phyloP scores from a whole-genome alignment of 1,284 basidiomycete genomes.

The Rhizoctonia solani region DNA sequence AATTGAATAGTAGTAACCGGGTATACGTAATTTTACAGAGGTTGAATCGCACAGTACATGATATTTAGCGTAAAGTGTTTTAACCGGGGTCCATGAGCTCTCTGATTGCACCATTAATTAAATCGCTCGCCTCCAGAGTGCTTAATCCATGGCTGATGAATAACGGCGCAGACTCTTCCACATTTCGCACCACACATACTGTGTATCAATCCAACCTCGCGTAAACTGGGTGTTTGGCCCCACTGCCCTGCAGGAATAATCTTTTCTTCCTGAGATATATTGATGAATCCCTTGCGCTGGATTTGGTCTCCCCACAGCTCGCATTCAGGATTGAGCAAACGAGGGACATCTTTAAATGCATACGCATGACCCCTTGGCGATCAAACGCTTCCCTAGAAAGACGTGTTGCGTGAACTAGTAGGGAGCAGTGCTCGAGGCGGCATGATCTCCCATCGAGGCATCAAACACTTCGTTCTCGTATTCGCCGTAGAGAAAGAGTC shows the following conservation, averaged over 20 bases:
- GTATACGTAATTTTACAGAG: too few species aligned
- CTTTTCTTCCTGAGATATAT: not conserved
- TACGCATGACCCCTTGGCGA: not conserved
- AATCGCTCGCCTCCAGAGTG: slow-evolving; percentile 6
- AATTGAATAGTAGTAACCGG: too few species aligned
- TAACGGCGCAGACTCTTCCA: slow-evolving; percentile 11
- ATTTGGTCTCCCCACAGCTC: not conserved
- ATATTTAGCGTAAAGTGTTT: not conserved
- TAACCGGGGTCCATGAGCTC: not conserved
- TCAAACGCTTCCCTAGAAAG: not conserved
- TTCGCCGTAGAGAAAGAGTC: slow-evolving; percentile 9
- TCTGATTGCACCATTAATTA: not conserved
- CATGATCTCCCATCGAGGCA: not conserved
- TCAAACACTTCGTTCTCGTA: slow-evolving; percentile 16
- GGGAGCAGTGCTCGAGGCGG: not conserved
- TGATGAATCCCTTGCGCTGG: not conserved
- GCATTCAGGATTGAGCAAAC: not conserved
- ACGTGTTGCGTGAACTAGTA: not conserved
- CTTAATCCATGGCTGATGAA: slow-evolving; percentile 1
- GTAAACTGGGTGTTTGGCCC: not conserved
- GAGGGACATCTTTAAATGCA: not conserved
- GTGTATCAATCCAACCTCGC: not conserved
- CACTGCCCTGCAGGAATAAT: slow-evolving; percentile 17
- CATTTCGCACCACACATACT: not conserved
- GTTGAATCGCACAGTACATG: slow-evolving; percentile 1